These are phyloP conservation scores for Colletotrichum truncatum DNA, from an alignment of 2,329 filamentous ascomycete genomes.

Conservation along the genomic window DNA sequence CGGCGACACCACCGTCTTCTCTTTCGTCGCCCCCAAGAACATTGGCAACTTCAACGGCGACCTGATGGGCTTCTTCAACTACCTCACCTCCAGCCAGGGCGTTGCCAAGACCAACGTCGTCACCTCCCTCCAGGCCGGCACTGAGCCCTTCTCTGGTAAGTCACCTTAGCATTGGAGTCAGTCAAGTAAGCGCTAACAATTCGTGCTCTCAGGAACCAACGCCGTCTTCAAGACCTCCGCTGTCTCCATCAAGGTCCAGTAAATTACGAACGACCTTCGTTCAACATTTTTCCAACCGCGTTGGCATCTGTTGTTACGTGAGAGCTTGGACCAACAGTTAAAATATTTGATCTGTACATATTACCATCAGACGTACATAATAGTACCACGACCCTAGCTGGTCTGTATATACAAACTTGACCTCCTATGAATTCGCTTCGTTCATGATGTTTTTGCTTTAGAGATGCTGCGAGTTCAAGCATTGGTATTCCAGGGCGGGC, in stretches of 20 bases:
- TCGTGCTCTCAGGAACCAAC: conserved; percentile 44
- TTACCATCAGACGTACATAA: neutral
- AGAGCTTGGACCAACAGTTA: too few relatives aligned
- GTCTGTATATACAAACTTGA: too few relatives aligned
- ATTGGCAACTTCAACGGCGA: conserved; percentile 63
- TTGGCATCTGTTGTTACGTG: neutral
- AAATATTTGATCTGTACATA: neutral
- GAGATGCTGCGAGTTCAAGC: too few relatives aligned
- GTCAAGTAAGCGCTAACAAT: neutral
- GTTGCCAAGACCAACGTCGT: conserved; percentile 61
- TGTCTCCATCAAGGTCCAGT: conserved; percentile 22
- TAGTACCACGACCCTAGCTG: too few relatives aligned
- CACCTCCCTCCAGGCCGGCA: conserved; percentile 61
- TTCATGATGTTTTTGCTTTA: too few relatives aligned
- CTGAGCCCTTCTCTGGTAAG: conserved; percentile 62
- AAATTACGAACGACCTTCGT: neutral
- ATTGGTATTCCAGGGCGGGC: too few relatives aligned
- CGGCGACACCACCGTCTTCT: conserved; percentile 66
- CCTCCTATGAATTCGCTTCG: too few relatives aligned
- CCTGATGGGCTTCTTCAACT: conserved; percentile 63
- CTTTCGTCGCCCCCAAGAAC: conserved; percentile 50
- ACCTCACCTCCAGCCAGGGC: conserved; percentile 57
- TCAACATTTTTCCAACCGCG: neutral
- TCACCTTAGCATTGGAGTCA: neutral
- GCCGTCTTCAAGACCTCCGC: conserved; percentile 33